Evolutionary conservation across 1,284 basidiomycete genomes (phyloP).

Genomic region (Boletellus sp.): DNA sequence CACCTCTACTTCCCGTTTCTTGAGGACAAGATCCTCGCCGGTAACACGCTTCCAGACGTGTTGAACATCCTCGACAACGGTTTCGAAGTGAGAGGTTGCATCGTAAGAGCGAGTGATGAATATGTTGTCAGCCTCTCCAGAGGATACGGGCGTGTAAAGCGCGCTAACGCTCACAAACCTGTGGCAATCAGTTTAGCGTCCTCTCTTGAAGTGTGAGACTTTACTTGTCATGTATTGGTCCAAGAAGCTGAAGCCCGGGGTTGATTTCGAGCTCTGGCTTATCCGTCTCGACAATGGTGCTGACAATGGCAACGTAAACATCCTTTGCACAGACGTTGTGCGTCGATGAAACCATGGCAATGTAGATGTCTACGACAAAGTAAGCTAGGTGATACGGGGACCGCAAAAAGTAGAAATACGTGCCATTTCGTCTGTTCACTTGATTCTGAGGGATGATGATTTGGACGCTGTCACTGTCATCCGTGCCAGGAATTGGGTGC

Average conservation of each 20-base stretch:
- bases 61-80: constrained; percentile 91
- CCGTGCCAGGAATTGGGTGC: constrained; percentile 97
- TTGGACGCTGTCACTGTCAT: constrained; percentile 92
- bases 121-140: constrained; percentile 82
- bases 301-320: constrained; percentile 95
- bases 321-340: constrained; percentile 98
- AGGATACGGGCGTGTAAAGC: constrained; percentile 85
- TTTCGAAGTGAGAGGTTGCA: constrained; percentile 98
- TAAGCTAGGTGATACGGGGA: constrained; percentile 4
- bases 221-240: constrained; percentile 93
- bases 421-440: constrained; percentile 90
- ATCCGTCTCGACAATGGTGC: constrained; percentile 96
- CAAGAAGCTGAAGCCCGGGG: constrained; percentile 90
- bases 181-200: constrained; percentile 5
- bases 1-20: constrained; percentile 76
- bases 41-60: constrained; percentile 89
- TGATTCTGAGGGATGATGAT: constrained; percentile 99
- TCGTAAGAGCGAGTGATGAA: constrained; percentile 98
- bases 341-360: constrained; percentile 93
- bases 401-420: constrained; percentile 27
- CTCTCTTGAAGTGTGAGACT: background rate
- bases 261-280: constrained; percentile 90
- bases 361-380: constrained; percentile 83
- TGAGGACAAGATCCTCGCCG: constrained; percentile 73
- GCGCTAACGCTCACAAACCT: constrained; percentile 91